phyloP scores from a whole-genome alignment of 352 stramenopile genomes.

The Plasmopara halstedii region DNA sequence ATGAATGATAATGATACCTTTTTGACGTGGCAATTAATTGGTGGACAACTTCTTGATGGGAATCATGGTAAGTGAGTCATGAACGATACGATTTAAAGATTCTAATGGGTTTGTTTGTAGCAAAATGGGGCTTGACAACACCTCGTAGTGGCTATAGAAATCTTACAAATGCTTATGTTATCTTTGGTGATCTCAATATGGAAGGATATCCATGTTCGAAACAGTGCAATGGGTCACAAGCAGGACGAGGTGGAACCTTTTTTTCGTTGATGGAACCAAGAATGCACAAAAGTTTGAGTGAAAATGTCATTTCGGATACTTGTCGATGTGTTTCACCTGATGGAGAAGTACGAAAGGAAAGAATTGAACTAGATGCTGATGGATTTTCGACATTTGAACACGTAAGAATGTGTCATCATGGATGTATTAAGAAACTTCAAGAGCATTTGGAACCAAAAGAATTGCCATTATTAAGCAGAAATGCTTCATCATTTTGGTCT shows the following conservation, averaged over 20 bases:
- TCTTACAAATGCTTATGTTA: slow-evolving; percentile 26
- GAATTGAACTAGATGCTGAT: not conserved
- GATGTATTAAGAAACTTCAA: slow-evolving; percentile 55
- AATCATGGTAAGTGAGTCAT: slow-evolving; percentile 45
- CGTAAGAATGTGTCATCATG: slow-evolving; percentile 56
- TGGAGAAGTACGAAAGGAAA: not conserved
- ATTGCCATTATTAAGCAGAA: slow-evolving; percentile 37
- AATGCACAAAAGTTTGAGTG: slow-evolving; percentile 46
- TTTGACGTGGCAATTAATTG: slow-evolving; percentile 59
- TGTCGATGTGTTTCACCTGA: slow-evolving; percentile 29
- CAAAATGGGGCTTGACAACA: slow-evolving; percentile 65
- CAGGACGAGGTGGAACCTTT: slow-evolving; percentile 61
- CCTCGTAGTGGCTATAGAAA: slow-evolving; percentile 22
- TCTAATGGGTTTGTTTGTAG: slow-evolving; percentile 18
- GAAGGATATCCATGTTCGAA: slow-evolving; percentile 75
- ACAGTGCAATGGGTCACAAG: slow-evolving; percentile 62
- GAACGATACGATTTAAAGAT: not conserved
- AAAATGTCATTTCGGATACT: slow-evolving; percentile 32
- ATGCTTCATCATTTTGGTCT: slow-evolving; percentile 55
- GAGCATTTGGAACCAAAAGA: slow-evolving; percentile 25
- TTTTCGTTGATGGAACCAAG: slow-evolving; percentile 36
- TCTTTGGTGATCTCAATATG: slow-evolving; percentile 77
- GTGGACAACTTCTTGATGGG: slow-evolving; percentile 34
- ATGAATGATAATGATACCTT: slow-evolving; percentile 29
- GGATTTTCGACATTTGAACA: slow-evolving; percentile 24